phyloP scores from a whole-genome alignment of 768 basidiomycete genomes.

The Lactifluus piperatus region DNA sequence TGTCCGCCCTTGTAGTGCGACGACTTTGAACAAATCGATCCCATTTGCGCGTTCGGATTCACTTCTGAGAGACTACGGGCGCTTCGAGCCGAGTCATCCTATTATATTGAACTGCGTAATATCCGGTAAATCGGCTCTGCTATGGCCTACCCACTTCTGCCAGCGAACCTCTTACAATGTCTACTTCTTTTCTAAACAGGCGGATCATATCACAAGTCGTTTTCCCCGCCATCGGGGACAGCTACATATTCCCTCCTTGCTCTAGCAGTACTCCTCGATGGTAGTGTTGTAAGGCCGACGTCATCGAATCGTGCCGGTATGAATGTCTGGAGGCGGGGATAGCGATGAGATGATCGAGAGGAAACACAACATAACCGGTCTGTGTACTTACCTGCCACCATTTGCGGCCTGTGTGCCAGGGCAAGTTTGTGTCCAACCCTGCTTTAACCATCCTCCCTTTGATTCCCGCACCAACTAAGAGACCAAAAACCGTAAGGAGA shows the following conservation, averaged over 20 bases:
- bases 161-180: not conserved
- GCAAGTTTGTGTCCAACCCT: slow-evolving; percentile 52
- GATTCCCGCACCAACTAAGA: slow-evolving; percentile 77
- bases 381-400: slow-evolving; percentile 72
- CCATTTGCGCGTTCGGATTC: slow-evolving; percentile 25
- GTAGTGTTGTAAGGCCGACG: not conserved
- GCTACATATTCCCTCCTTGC: slow-evolving; percentile 7
- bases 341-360: slow-evolving; percentile 16
- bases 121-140: not conserved
- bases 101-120: not conserved
- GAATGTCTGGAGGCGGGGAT: not conserved
- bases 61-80: not conserved
- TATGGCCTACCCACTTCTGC: too few species aligned
- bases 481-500: slow-evolving; percentile 77
- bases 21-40: slow-evolving; percentile 31
- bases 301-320: slow-evolving; percentile 15
- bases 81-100: not conserved
- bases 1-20: slow-evolving; percentile 27
- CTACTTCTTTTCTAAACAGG: too few species aligned
- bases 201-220: not conserved
- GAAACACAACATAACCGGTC: not conserved
- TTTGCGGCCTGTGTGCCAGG: slow-evolving; percentile 54
- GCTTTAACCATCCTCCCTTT: slow-evolving; percentile 76
- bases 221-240: not conserved
- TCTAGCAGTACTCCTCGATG: not conserved